Base-by-base conservation (phyloP, 1,284 basidiomycete species). In the Neotropicomus parvogracilis region DNA sequence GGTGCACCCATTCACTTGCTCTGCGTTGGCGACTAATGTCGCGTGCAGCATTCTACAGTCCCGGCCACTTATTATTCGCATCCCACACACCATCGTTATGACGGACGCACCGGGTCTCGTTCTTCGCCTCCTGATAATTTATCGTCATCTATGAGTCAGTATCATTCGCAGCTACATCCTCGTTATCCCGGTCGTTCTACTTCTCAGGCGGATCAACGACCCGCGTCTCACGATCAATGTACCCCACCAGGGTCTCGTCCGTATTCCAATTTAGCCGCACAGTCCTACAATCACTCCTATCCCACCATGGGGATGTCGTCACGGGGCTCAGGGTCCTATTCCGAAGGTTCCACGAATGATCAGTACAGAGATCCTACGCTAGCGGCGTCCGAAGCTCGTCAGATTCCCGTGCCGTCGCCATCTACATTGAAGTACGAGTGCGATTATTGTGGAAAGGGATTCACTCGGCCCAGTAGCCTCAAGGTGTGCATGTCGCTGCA, bases 381-480 rank as follows among this genome's bases (percentile, higher is more conserved):
- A 11, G 46, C 40, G 32, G 39, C 42, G 14, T 37, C 56, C 19
- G 60, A 54, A n/a, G 32, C 52, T 12, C 54, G 52, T 28, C 67
- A 54, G 19, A 26, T 64, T 19, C 46, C 64, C 6, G n/a, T 50
- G 16, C 16, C 63, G 19, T 54, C 55, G 19, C 50, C 68, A 31
- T 57, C 61, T 29, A 56, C 70, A 20, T 63, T 77, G 44, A 85
- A 83, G 64, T 91, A 90, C 60, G 85, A 87, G 58, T 91, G 88
- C 59, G 70, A 65, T 35, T 88, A 85, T 65, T 91, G 88, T 63
- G 79, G 81, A 21, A 91, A 90, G 64, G 80, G 83, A 26, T 91
- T 91, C 68, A 89, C 79, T 59, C 77, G 88, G 21, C 88, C 88
- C 0, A 89, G 87, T 55, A 90, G 87, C 65, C 74, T 91, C 57